phyloP scores from a whole-genome alignment of 805 yeast genomes.

The Schwanniomyces sp. region DNA sequence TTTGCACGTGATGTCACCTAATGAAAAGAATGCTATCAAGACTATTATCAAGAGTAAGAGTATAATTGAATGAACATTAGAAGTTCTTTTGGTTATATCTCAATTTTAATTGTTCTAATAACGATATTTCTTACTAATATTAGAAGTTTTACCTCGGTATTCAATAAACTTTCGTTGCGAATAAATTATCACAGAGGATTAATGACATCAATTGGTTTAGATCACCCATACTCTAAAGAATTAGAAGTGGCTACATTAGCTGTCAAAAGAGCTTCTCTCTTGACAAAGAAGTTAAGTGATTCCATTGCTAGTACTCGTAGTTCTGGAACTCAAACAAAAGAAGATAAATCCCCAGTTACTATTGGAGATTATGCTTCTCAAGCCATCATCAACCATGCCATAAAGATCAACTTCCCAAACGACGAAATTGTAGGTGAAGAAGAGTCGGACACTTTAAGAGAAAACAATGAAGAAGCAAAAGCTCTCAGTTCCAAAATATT shows the following conservation, averaged over 20 bases:
- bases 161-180: background rate
- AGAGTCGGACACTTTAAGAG: conserved; percentile 65
- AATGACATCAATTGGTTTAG: conserved; percentile 6
- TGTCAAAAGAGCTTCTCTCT: conserved; percentile 78
- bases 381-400: conserved; percentile 84
- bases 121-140: conserved; percentile 3
- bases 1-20: conserved; percentile 3
- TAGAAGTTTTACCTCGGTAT: background rate
- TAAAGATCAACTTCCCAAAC: conserved; percentile 72
- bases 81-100: background rate
- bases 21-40: background rate
- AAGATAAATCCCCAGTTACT: conserved; percentile 93
- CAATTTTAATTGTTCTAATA: conserved; percentile 4
- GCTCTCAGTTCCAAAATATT: conserved; percentile 56
- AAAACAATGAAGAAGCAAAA: conserved; percentile 37
- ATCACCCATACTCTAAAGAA: conserved; percentile 58
- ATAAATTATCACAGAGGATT: background rate
- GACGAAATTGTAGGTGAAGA: conserved; percentile 93
- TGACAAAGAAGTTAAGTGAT: conserved; percentile 70
- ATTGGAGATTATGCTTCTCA: conserved; percentile 96
- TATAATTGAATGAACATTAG: background rate
- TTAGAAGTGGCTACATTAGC: conserved; percentile 82
- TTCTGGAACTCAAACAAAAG: conserved; percentile 68
- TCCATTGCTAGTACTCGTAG: conserved; percentile 44
- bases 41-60: background rate